Percentiles rank a stretch among this genome's conserved stretches.
Conservation (phyloP, 768 basidiomycete species). For the Grammothele lineata region DNA sequence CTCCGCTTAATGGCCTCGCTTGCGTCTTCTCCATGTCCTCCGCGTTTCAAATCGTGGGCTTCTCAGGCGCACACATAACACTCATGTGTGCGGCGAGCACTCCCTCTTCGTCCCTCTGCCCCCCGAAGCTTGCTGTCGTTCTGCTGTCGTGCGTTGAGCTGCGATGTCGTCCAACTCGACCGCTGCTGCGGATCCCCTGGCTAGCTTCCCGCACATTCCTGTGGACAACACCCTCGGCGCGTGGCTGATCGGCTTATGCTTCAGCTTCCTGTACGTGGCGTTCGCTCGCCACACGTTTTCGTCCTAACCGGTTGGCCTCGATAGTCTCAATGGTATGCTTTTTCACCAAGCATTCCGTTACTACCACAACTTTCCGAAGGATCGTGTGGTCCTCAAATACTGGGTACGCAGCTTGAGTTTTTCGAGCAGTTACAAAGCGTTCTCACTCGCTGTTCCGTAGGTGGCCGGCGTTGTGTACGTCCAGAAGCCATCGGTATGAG, state of each 20-base stretch:
- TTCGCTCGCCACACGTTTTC: not conserved
- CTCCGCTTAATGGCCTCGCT: no score
- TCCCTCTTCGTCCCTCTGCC: no score
- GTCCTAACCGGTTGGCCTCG: no score
- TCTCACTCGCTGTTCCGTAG: no score
- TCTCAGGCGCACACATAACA: no score
- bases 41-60: no score
- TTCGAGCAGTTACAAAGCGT: no score
- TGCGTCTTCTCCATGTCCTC: no score
- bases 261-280: not conserved
- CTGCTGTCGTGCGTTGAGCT: no score
- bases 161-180: not conserved
- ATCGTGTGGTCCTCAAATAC: not conserved
- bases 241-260: not conserved
- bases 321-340: not conserved
- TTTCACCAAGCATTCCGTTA: not conserved
- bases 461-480: not conserved
- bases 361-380: not conserved
- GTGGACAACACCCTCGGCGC: constrained; percentile 1
- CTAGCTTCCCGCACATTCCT: not conserved
- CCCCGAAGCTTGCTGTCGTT: no score
- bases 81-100: no score
- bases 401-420: not conserved
- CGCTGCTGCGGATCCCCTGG: not conserved
- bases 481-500: not conserved